Evolutionary conservation across 768 basidiomycete genomes (phyloP).

Genomic region (Panaeolus papilionaceus): DNA sequence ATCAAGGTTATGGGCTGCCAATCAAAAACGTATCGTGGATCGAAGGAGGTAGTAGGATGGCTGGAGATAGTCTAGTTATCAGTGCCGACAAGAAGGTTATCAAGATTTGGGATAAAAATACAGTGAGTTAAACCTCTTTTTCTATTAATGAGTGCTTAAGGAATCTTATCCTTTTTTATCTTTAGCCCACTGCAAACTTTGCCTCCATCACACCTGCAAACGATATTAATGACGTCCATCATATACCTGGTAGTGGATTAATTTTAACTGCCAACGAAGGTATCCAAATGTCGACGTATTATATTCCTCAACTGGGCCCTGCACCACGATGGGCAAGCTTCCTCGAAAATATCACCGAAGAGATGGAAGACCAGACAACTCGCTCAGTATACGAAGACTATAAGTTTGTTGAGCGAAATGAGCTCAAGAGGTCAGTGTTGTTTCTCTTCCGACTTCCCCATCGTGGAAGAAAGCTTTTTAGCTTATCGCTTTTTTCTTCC

Average conservation of each 20-base stretch:
- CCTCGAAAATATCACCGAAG: conserved; percentile 98
- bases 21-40: conserved; percentile 89
- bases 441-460: conserved; percentile 6
- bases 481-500: conserved; percentile 20
- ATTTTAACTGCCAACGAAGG: conserved; percentile 95
- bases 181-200: conserved; percentile 84
- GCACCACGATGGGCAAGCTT: conserved; percentile 98
- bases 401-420: conserved; percentile 92
- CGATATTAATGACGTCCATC: conserved; percentile 91
- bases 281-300: conserved; percentile 94
- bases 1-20: conserved; percentile 96
- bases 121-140: conserved; percentile 51
- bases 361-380: conserved; percentile 89
- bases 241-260: conserved; percentile 88
- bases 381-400: conserved; percentile 92
- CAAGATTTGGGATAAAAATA: conserved; percentile 94
- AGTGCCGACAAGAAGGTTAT: conserved; percentile 97
- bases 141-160: conserved; percentile 4
- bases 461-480: conserved; percentile 11
- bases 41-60: conserved; percentile 83
- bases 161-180: conserved; percentile 23
- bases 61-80: conserved; percentile 86
- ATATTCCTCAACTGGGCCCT: conserved; percentile 94
- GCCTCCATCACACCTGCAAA: conserved; percentile 90
- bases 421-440: conserved; percentile 77